These are phyloP conservation scores for Huntiella savannae DNA, from an alignment of 2,329 filamentous ascomycete genomes.

Conservation along the genomic window DNA sequence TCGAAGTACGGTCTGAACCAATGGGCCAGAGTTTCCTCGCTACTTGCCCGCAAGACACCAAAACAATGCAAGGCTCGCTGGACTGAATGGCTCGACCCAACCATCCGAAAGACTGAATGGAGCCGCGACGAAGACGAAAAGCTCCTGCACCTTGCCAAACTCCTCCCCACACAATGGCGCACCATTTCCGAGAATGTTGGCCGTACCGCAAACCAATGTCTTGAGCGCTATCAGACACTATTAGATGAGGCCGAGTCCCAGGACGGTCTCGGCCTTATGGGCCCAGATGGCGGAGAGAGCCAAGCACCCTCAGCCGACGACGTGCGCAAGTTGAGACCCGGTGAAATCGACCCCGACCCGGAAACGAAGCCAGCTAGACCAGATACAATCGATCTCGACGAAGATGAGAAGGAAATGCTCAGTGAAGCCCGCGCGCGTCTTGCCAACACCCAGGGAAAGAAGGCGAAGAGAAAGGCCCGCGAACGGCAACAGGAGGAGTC, in stretches of 20 bases:
- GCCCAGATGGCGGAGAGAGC: slow-evolving; percentile 71
- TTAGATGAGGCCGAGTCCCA: slow-evolving; percentile 87
- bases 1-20: slow-evolving; percentile 93
- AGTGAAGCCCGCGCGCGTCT: slow-evolving; percentile 91
- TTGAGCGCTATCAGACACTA: slow-evolving; percentile 91
- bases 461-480: slow-evolving; percentile 91
- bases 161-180: slow-evolving; percentile 98
- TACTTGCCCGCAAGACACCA: slow-evolving; percentile 89
- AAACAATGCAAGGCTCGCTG: slow-evolving; percentile 99
- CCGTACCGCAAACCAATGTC: slow-evolving; percentile 86
- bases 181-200: slow-evolving; percentile 95
- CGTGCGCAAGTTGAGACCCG: slow-evolving; percentile 70
- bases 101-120: slow-evolving; percentile 98
- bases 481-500: slow-evolving; percentile 94
- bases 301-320: slow-evolving; percentile 82
- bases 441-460: slow-evolving; percentile 96
- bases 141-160: slow-evolving; percentile 82
- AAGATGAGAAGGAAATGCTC: slow-evolving; percentile 98
- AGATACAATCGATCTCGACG: slow-evolving; percentile 93
- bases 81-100: slow-evolving; percentile 95
- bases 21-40: slow-evolving; percentile 94
- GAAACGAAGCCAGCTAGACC: slow-evolving; percentile 90
- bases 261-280: slow-evolving; percentile 68
- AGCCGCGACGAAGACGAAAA: slow-evolving; percentile 98
- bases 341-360: slow-evolving; percentile 91